Evolutionary conservation across 495 filamentous ascomycete species (phyloP).

Genomic region (Penicillium maclennaniae): DNA sequence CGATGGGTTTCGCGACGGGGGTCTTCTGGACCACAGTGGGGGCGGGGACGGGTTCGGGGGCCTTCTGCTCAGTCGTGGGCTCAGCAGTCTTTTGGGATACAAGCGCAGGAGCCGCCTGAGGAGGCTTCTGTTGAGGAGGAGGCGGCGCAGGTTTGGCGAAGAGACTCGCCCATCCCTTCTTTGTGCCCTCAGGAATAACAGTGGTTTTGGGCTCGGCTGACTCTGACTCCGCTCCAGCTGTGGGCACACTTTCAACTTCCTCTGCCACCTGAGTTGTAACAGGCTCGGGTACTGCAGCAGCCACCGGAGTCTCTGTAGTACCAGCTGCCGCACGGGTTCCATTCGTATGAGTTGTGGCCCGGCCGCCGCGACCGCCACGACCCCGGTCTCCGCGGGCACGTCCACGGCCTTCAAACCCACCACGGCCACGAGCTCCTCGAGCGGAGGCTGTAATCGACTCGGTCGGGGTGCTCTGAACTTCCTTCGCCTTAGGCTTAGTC

Average conservation of each 20-base stretch:
- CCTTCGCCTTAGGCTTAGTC: conserved; percentile 78
- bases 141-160: conserved; percentile 50
- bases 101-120: conserved; percentile 26
- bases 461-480: conserved; percentile 53
- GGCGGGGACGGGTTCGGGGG: conserved; percentile 29
- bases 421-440: conserved; percentile 64
- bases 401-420: conserved; percentile 61
- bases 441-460: conserved; percentile 42
- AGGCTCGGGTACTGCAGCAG: conserved; percentile 42
- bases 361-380: conserved; percentile 69
- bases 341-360: conserved; percentile 57
- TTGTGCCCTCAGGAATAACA: conserved; percentile 45
- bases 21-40: conserved; percentile 29
- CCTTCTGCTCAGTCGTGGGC: conserved; percentile 19
- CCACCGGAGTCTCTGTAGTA: conserved; percentile 25
- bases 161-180: conserved; percentile 63
- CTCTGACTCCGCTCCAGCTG: conserved; percentile 24
- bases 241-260: conserved; percentile 28
- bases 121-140: conserved; percentile 36
- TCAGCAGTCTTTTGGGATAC: conserved; percentile 20
- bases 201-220: conserved; percentile 40
- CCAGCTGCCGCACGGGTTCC: conserved; percentile 42
- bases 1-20: conserved; percentile 26
- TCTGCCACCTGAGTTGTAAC: conserved; percentile 25
- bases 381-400: conserved; percentile 72